A percentile compares a stretch with the other conserved stretches of the same genome.
Evolutionary conservation across 768 basidiomycete genomes (phyloP).

Genomic region (Trametes villosa): DNA sequence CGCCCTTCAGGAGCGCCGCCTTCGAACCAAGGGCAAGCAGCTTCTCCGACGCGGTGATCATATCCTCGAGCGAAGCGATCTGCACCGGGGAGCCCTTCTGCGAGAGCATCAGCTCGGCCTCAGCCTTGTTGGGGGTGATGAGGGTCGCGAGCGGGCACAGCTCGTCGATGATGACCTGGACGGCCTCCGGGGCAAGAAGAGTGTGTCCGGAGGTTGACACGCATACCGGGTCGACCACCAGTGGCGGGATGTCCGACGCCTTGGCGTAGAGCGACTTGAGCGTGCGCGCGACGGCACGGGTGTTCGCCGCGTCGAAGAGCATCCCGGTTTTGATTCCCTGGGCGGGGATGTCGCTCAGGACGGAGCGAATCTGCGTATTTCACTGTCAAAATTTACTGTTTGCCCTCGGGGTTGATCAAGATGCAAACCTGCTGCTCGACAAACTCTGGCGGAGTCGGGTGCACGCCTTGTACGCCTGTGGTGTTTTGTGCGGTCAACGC

Average conservation of each 20-base stretch:
- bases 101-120: constrained; percentile 72
- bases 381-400: no score
- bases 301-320: constrained; percentile 67
- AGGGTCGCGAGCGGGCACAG: constrained; percentile 73
- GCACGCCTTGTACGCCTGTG: constrained; percentile 75
- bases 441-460: constrained; percentile 69
- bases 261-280: constrained; percentile 48
- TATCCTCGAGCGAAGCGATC: constrained; percentile 56
- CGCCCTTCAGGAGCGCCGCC: constrained; percentile 84
- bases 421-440: constrained; percentile 68
- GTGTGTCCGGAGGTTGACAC: constrained; percentile 89
- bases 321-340: constrained; percentile 88
- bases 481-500: constrained; percentile 93
- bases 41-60: constrained; percentile 59
- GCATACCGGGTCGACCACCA: constrained; percentile 90
- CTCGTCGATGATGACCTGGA: constrained; percentile 59
- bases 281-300: constrained; percentile 52
- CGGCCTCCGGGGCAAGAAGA: constrained; percentile 68
- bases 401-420: not conserved
- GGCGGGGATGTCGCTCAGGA: constrained; percentile 74
- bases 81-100: constrained; percentile 27
- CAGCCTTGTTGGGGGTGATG: constrained; percentile 85
- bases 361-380: constrained; percentile 59
- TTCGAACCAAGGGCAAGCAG: constrained; percentile 53
- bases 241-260: constrained; percentile 43